Evolutionary conservation across 2,329 filamentous ascomycete genomes (phyloP), one percentile per base, ranked within the genome.

Genomic region (Fusarium xylarioides): DNA sequence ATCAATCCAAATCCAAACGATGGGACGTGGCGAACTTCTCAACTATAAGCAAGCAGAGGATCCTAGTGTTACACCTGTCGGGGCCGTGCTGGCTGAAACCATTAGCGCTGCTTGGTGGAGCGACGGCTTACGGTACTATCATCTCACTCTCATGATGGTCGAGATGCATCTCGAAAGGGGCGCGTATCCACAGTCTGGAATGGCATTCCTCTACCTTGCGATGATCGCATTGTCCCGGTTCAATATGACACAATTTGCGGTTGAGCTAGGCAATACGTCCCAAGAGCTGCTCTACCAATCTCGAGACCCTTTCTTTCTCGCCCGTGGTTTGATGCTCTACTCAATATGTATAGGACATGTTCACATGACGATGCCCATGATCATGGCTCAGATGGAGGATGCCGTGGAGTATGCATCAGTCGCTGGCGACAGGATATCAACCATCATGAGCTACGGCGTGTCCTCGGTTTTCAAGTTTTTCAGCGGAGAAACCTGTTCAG

Each of bases 81-180:
- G 91, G 7, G 91, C 92, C 11, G 89, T 95, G 7, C 83, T 95
- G 21, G 87, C 91, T 2, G 92, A 95, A 81, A 88, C 93, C 18
- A 85, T 91, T 14, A 90, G 88, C 71, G 89, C 91, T 19, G 91
- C 91, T 7, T 94, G 91, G 85, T 95, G 93, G 93, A 91, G 87
- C 44, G 90, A 95, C 74, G 85, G 85, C 26, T 81, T 94, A 15
- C 86, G 90, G n/a, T 94, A 93, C 78, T 95, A 94, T 78, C 89
- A 93, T 73, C 86, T 92, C 32, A 86, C 90, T 2, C 82, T 95
- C 19, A 86, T 90, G 68, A 89, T 95, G 83, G 83, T 94, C 62
- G 85, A 91, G 59, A 85, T 91, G 60, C 91, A 93, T 77, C 82
- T 95, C 11, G 84, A 86, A 5, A 83, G 84, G 16, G 93, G 92